A percentile compares a stretch with the other conserved stretches of the same genome.
Conservation (phyloP, 177 flowering plant species). For the Telopea speciosissima region DNA sequence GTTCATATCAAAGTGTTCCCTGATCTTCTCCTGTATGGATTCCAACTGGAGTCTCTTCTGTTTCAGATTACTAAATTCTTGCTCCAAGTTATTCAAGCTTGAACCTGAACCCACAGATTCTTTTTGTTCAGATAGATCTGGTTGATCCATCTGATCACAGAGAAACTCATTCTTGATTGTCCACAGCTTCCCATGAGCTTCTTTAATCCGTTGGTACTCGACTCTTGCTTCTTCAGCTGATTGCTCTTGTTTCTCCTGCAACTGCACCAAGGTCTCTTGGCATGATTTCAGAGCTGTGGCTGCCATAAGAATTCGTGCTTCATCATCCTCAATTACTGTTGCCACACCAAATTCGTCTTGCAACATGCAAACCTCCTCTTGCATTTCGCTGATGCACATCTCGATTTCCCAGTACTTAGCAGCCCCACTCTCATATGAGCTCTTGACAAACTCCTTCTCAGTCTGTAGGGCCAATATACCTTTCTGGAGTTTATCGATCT, state of each 20-base stretch:
- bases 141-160: constrained; percentile 1
- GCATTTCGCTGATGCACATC: constrained; percentile 51
- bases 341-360: constrained; percentile 72
- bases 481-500: constrained; percentile 72
- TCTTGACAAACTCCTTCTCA: constrained; percentile 78
- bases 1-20: constrained; percentile 32
- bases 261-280: constrained; percentile 39
- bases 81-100: constrained; percentile 13
- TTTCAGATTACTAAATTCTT: constrained; percentile 8
- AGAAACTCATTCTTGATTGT: constrained; percentile 29
- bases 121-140: constrained; percentile 8
- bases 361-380: constrained; percentile 41
- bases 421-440: constrained; percentile 50
- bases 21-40: constrained; percentile 28
- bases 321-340: constrained; percentile 64
- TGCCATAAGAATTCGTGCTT: constrained; percentile 77
- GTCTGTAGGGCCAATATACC: constrained; percentile 70
- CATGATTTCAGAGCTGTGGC: constrained; percentile 73
- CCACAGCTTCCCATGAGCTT: constrained; percentile 37
- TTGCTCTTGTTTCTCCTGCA: constrained; percentile 58
- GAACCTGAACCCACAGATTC: constrained; percentile 10
- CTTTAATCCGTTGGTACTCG: constrained; percentile 42
- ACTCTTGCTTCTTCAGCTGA: constrained; percentile 41
- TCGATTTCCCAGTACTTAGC: constrained; percentile 70
- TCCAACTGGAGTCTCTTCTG: constrained; percentile 22